Evolutionary conservation across 192 early-diverging fungal species (phyloP).

Genomic region (Umbelopsis sp.): DNA sequence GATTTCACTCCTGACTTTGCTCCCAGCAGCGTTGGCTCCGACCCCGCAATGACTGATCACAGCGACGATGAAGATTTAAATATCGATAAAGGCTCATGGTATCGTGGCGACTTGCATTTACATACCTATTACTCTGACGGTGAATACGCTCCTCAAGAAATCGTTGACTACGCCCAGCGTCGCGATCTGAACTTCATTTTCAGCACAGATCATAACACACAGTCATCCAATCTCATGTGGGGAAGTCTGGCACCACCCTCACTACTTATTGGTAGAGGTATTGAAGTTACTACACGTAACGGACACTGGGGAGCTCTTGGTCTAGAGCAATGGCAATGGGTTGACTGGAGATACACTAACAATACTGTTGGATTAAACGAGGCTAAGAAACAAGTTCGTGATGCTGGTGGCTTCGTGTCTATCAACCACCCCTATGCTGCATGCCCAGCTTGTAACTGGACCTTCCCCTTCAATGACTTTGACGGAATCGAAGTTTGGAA

Average conservation of each 20-base stretch:
- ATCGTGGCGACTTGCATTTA: slow-evolving; percentile 1
- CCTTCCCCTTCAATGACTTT: slow-evolving; percentile 13
- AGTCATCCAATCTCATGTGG: slow-evolving; percentile 13
- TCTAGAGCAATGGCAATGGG: not conserved
- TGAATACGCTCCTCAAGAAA: slow-evolving; percentile 1
- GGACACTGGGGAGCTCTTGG: slow-evolving; percentile 10
- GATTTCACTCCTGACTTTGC: slow-evolving; percentile 1
- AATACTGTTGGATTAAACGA: not conserved
- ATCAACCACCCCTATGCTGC: slow-evolving; percentile 10
- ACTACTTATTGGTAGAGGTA: slow-evolving; percentile 11
- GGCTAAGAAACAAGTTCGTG: slow-evolving; percentile 1
- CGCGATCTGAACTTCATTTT: slow-evolving; percentile 7
- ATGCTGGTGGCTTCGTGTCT: slow-evolving; percentile 10
- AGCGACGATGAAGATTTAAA: not conserved
- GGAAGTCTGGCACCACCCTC: not conserved
- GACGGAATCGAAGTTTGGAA: slow-evolving; percentile 13
- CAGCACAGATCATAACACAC: slow-evolving; percentile 4
- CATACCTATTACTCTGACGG: slow-evolving; percentile 4
- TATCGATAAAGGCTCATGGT: slow-evolving; percentile 11
- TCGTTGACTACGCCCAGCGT: not conserved
- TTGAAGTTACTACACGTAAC: slow-evolving; percentile 2
- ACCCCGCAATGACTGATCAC: not conserved
- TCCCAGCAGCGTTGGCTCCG: not conserved
- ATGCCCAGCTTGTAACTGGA: not conserved
- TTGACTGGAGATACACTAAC: slow-evolving; percentile 12